Evolutionary conservation across 768 basidiomycete species (phyloP).

Genomic region (Erythrobasidium yunnanense): DNA sequence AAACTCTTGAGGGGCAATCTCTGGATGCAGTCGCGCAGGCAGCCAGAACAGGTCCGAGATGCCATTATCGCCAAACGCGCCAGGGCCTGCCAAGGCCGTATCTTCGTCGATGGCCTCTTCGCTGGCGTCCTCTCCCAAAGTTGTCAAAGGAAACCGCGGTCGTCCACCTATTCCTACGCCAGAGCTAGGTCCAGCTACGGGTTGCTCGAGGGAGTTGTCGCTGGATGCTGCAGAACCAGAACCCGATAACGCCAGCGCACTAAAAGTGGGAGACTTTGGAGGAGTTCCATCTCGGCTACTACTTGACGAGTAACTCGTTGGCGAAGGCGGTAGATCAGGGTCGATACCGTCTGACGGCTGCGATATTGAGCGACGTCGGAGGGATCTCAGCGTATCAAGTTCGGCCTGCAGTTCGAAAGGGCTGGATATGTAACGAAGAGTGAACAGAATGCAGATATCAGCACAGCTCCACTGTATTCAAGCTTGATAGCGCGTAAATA

Average conservation of each 20-base stretch:
- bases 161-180: background rate
- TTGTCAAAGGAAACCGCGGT: background rate
- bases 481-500: background rate
- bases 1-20: constrained; percentile 94
- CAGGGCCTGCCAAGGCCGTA: constrained; percentile 1
- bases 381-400: constrained; percentile 27
- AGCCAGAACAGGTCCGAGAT: constrained; percentile 83
- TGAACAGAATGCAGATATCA: background rate
- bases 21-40: constrained; percentile 88
- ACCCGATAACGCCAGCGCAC: background rate
- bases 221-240: constrained; percentile 9
- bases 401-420: constrained; percentile 29
- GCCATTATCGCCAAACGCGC: background rate
- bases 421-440: background rate
- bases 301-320: constrained; percentile 30
- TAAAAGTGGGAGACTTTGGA: background rate
- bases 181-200: constrained; percentile 16
- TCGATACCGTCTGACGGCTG: constrained; percentile 35
- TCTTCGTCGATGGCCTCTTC: constrained; percentile 1
- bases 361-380: constrained; percentile 34
- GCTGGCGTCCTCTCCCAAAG: constrained; percentile 3
- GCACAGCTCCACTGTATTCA: background rate
- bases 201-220: too few species aligned
- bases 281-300: constrained; percentile 20
- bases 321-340: constrained; percentile 37